Base-by-base conservation (phyloP, 768 basidiomycete genomes). In the Rhodotorula kratochvilovae region DNA sequence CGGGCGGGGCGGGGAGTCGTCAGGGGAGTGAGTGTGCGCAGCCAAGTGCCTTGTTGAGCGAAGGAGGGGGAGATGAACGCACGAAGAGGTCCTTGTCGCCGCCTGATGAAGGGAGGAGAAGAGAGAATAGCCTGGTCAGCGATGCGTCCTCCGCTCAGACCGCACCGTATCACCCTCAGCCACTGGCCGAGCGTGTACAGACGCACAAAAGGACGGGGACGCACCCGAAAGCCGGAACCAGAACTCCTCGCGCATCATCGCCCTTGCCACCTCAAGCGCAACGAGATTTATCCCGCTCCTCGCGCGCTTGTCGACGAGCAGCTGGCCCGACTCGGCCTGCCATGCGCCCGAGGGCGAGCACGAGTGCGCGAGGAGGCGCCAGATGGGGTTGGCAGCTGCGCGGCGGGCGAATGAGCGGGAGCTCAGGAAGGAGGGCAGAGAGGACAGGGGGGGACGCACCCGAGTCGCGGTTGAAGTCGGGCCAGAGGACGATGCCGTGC, bases 301-400 rank as follows among this genome's bases (percentile, higher is more conserved):
- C 2, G 82, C 82, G 3, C 78, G 75, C 75, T 84, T 84, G 75
- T 81, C 78, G 61, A 83, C 80, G 42, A 84, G 73, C 33, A 84
- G 80, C 72, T 72, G 71, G 5, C 74, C 80, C 6, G 80, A 77
- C 62, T 84, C 83, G 66, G 82, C 77, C 36, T 82, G 81, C 80
- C 80, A 83, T 7, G 54, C 54, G 2, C 15, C 31, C 80, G 63
- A 35, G 78, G 64, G 25, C 80, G 76, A 19, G 75, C 67, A 66
- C 82, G 66, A 31, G 79, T 76, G 17, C 80, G 80, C 31, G 31
- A 82, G 67, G 42, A 81, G 51, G 29, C 82, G 77, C 80, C 81
- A 84, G 68, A 84, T 80, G 27, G 82, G 80, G 70, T 84, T 84
- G 45, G 79, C 78, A 25, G 81, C 80, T 79, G 72, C n/a, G n/a